Conservation (phyloP, 202 grass and related monocot genomes). For the Elaeis oleifera region DNA sequence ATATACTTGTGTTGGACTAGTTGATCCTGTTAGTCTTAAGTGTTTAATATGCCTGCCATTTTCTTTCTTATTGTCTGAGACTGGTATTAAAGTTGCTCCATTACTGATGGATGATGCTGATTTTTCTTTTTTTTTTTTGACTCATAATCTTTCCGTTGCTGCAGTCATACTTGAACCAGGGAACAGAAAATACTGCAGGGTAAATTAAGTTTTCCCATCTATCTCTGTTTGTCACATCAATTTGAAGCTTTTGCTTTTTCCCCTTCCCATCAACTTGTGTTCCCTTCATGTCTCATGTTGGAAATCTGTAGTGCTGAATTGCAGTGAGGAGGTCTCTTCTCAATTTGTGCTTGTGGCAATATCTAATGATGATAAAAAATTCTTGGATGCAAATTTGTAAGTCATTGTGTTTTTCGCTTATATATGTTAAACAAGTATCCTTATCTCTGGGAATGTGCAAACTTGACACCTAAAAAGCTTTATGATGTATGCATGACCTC, state of each 20-base stretch:
- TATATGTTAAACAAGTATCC: neutral
- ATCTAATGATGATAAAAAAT: neutral
- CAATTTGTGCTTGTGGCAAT: slow-evolving; percentile 27
- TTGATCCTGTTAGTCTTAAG: no score
- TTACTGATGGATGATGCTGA: no score
- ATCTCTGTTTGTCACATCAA: no score
- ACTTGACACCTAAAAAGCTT: slow-evolving; percentile 27
- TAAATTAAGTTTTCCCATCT: no score
- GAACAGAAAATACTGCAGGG: no score
- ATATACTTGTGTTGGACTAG: no score
- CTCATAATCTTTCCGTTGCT: no score
- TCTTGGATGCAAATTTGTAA: slow-evolving; percentile 13
- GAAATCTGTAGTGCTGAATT: slow-evolving; percentile 6
- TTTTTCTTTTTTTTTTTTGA: no score
- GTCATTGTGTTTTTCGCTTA: slow-evolving; percentile 4
- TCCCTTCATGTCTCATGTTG: slow-evolving; percentile 2
- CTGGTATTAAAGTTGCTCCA: no score
- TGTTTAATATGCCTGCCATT: no score
- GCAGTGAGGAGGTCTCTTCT: slow-evolving; percentile 20
- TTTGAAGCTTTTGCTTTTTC: neutral
- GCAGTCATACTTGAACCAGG: no score
- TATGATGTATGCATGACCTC: slow-evolving; percentile 32
- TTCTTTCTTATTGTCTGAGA: no score
- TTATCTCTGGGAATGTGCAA: slow-evolving; percentile 7
- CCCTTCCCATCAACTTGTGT: neutral